phyloP scores from a whole-genome alignment of 2,329 filamentous ascomycete genomes.

The Cercospora sesami region DNA sequence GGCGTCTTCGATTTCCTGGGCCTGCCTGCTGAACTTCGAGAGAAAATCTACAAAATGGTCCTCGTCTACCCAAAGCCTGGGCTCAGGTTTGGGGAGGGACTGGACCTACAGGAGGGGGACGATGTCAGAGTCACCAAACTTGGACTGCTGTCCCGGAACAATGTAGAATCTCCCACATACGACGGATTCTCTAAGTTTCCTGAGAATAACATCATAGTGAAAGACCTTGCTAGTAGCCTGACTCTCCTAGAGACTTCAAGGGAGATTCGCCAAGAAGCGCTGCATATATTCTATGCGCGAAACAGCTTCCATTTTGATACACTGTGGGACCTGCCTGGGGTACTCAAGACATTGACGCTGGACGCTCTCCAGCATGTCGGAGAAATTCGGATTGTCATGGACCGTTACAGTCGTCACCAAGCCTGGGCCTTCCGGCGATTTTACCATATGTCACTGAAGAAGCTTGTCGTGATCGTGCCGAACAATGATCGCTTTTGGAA shows the following conservation, averaged over 20 bases:
- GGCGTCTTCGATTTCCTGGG: neutral
- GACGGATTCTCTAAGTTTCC: too few relatives aligned
- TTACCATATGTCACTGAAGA: neutral
- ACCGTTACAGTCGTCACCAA: too few relatives aligned
- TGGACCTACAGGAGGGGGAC: too few relatives aligned
- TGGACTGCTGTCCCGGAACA: too few relatives aligned
- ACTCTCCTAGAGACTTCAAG: neutral
- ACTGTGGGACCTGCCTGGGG: neutral
- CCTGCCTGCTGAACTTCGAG: neutral
- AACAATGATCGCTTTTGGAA: too few relatives aligned
- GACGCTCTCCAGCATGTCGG: neutral
- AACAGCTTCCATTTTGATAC: neutral
- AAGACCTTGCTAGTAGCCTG: too few relatives aligned
- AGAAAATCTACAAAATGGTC: neutral
- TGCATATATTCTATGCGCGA: neutral
- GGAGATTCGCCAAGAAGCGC: neutral
- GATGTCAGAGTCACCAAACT: too few relatives aligned
- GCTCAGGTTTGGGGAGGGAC: neutral
- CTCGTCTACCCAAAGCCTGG: neutral
- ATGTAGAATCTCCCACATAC: too few relatives aligned
- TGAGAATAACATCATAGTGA: too few relatives aligned
- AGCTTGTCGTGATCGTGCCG: neutral
- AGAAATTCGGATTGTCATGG: neutral
- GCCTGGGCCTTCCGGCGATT: too few relatives aligned
- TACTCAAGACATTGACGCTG: neutral